Conservation (phyloP, 2,329 filamentous ascomycete species). For the Rhinocladiella similis region DNA sequence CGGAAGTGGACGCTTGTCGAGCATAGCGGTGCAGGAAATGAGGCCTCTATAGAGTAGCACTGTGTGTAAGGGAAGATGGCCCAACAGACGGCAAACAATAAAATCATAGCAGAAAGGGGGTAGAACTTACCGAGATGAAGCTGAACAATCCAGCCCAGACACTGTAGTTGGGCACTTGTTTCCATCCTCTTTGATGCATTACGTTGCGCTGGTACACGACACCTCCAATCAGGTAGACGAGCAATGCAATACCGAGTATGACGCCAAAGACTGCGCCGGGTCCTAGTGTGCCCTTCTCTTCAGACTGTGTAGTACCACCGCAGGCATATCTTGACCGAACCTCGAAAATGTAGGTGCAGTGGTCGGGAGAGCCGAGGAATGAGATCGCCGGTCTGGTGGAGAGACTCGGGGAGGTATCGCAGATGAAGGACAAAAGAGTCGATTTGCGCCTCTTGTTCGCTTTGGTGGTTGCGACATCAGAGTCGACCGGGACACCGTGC, state of each 20-base stretch:
- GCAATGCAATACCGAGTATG: constrained; percentile 73
- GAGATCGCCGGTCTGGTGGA: constrained; percentile 56
- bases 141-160: constrained; percentile 86
- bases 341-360: constrained; percentile 96
- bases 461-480: constrained; percentile 15
- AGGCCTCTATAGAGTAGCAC: constrained; percentile 19
- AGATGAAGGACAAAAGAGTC: constrained; percentile 88
- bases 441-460: constrained; percentile 61
- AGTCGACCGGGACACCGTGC: constrained; percentile 24
- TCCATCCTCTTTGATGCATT: constrained; percentile 90
- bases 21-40: constrained; percentile 12
- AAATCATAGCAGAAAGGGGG: not conserved
- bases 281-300: constrained; percentile 58
- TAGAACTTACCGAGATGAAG: constrained; percentile 69
- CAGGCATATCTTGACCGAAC: constrained; percentile 84
- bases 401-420: constrained; percentile 70
- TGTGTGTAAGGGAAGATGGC: constrained; percentile 22
- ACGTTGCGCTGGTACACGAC: constrained; percentile 95
- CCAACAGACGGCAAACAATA: not conserved
- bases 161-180: constrained; percentile 89
- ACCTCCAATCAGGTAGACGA: constrained; percentile 88
- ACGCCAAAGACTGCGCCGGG: constrained; percentile 82
- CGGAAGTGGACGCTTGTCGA: constrained; percentile 5
- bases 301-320: constrained; percentile 58
- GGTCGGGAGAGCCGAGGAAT: constrained; percentile 85